Percentiles rank a stretch among this genome's conserved stretches.
Conservation (phyloP, 2,329 filamentous ascomycete species). For the Apiospora kogelbergensis region DNA sequence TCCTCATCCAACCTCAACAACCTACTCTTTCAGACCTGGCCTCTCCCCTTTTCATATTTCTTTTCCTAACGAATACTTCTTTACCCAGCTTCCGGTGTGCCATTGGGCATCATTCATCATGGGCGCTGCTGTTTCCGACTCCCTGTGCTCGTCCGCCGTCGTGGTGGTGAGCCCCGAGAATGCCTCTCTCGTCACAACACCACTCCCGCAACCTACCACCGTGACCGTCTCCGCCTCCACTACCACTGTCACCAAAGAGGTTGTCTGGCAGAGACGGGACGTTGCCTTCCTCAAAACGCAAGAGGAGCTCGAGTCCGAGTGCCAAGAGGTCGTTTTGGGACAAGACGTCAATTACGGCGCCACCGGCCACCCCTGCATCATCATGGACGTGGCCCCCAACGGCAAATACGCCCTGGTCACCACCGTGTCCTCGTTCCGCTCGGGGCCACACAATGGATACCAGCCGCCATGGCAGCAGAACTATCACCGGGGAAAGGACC, state of each 20-base stretch:
- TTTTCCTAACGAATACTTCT: background rate
- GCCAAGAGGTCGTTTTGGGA: conserved; percentile 18
- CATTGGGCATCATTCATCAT: background rate
- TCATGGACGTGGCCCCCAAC: conserved; percentile 23
- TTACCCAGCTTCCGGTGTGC: background rate
- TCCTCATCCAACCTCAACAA: background rate
- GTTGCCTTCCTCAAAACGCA: conserved; percentile 29
- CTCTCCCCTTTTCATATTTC: background rate
- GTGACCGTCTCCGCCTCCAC: too few relatives aligned
- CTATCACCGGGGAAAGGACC: conserved; percentile 22
- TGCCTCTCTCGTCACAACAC: background rate
- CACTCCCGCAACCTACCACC: background rate
- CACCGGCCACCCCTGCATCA: conserved; percentile 34
- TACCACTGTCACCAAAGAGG: background rate
- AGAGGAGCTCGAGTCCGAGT: conserved; percentile 19
- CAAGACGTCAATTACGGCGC: conserved; percentile 21
- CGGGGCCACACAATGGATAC: conserved; percentile 20
- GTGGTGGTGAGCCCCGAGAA: background rate
- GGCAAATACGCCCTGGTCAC: conserved; percentile 26
- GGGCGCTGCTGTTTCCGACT: background rate
- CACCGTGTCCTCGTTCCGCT: conserved; percentile 34
- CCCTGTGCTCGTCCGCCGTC: background rate
- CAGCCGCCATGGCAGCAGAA: conserved; percentile 32
- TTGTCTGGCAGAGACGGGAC: conserved; percentile 17
- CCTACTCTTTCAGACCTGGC: background rate